Base-by-base conservation (phyloP, 1,284 basidiomycete species). In the Microbotryum violaceum region DNA sequence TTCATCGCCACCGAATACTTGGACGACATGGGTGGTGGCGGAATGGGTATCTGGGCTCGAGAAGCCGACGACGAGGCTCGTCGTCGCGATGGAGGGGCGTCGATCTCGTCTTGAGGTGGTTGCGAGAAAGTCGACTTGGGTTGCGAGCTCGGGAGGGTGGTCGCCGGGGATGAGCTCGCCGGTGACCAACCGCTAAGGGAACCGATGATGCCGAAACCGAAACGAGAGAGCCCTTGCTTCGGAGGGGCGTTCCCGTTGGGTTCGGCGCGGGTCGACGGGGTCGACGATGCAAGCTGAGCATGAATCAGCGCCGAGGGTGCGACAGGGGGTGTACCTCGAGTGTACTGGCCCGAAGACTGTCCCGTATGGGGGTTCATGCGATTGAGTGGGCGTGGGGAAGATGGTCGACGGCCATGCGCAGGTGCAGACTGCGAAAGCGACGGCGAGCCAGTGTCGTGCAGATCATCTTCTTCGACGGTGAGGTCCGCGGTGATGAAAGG, bases 111-210 rank as follows among this genome's bases (percentile, higher is more conserved):
- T 4, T 59, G 47, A 52, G 56, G 8, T 55, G 45, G 7, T 49
- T 33, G 47, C 51, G 57, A 44, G 54, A 47, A 42, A 25, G 54
- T 21, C 31, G 56, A 45, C 37, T 59, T 57, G 18, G 61, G 56
- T 44, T 85, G 12, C 73, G 79, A 61, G 84, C 83, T 33, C 81
- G 82, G 75, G 74, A 63, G 67, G 72, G 52, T 20, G 27, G 54
- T 45, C 20, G 33, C 54, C 8, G 57, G 49, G 37, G 42, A 23
- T 6, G 63, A 62, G 4, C 53, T 42, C 2, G 60, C 23, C 2
- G 64, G 54, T 23, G 64, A 62, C 62, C 67, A 69, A 12, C 67
- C 63, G 45, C 63, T 59, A 31, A 65, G 25, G 46, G 61, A 61
- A 16, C 65, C 67, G 46, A 62, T 57, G 27, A 66, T 57, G 31